Conservation (phyloP, 2,329 filamentous ascomycete genomes). For the Cadophora malorum region DNA sequence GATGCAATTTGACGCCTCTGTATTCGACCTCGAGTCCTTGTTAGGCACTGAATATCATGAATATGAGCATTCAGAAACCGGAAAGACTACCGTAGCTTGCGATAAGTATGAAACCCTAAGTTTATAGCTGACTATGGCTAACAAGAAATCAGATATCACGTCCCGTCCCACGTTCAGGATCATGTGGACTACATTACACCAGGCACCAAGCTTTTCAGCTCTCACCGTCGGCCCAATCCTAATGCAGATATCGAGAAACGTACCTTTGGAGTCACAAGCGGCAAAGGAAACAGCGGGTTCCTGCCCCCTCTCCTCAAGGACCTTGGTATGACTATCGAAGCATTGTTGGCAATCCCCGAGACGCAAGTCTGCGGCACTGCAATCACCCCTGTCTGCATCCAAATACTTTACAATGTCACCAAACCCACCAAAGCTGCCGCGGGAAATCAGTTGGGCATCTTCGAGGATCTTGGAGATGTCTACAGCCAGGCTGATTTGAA, state of each 20-base stretch:
- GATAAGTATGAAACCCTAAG: slow-evolving; percentile 26
- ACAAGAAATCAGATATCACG: slow-evolving; percentile 33
- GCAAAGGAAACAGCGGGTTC: slow-evolving; percentile 20
- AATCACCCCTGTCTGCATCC: slow-evolving; percentile 52
- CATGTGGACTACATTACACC: slow-evolving; percentile 45
- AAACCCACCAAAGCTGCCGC: slow-evolving; percentile 23
- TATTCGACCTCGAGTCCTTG: slow-evolving; percentile 54
- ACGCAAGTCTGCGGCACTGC: slow-evolving; percentile 41
- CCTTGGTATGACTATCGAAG: slow-evolving; percentile 22
- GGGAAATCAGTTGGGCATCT: slow-evolving; percentile 52
- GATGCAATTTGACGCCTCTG: slow-evolving; percentile 45
- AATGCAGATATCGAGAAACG: slow-evolving; percentile 29
- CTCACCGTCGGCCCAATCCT: slow-evolving; percentile 48
- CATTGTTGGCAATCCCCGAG: slow-evolving; percentile 25
- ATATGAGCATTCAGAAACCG: slow-evolving; percentile 55
- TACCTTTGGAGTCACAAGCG: slow-evolving; percentile 32
- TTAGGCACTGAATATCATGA: slow-evolving; percentile 55
- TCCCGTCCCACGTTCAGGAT: slow-evolving; percentile 39
- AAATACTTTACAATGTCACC: slow-evolving; percentile 47
- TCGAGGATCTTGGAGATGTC: slow-evolving; percentile 59
- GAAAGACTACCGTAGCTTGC: slow-evolving; percentile 48
- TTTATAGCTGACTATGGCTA: not conserved
- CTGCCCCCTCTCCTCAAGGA: slow-evolving; percentile 19
- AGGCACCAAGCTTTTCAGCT: slow-evolving; percentile 48
- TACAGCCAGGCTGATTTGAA: slow-evolving; percentile 58